These are phyloP conservation scores for Tetrahymena borealis DNA, from an alignment of 73 alveolate genomes.

Conservation along the genomic window DNA sequence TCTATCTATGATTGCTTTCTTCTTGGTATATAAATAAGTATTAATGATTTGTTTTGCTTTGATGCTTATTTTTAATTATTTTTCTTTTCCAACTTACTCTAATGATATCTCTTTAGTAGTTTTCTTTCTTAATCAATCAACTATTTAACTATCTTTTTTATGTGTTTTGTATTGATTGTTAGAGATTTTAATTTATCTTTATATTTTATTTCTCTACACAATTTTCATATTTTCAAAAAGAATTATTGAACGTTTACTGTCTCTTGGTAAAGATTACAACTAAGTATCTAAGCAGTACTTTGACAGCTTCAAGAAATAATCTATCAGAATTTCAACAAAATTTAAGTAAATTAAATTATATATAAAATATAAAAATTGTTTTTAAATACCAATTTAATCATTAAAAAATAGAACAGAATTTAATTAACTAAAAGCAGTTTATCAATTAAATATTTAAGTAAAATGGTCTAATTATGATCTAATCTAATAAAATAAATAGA, in stretches of 20 bases:
- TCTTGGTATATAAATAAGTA: not conserved
- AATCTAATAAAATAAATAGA: too few relatives aligned
- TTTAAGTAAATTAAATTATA: too few relatives aligned
- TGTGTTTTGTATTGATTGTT: not conserved
- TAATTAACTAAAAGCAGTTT: too few relatives aligned
- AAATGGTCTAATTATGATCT: too few relatives aligned
- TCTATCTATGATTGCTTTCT: not conserved
- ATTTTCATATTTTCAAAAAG: not conserved
- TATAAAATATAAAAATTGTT: too few relatives aligned
- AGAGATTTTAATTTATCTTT: not conserved
- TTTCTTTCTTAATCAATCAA: not conserved
- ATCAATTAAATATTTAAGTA: too few relatives aligned
- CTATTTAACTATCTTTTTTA: not conserved
- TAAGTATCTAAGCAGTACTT: not conserved
- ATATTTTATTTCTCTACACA: not conserved
- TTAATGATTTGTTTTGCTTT: not conserved
- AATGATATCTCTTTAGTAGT: not conserved
- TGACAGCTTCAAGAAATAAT: too few relatives aligned
- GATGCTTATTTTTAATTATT: not conserved
- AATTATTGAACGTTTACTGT: too few relatives aligned
- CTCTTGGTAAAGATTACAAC: too few relatives aligned
- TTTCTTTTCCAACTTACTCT: not conserved
- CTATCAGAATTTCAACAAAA: too few relatives aligned
- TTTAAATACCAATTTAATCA: too few relatives aligned
- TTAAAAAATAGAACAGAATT: too few relatives aligned